phyloP scores from a whole-genome alignment of 306 rosid genomes.

The Castanea mollissima region DNA sequence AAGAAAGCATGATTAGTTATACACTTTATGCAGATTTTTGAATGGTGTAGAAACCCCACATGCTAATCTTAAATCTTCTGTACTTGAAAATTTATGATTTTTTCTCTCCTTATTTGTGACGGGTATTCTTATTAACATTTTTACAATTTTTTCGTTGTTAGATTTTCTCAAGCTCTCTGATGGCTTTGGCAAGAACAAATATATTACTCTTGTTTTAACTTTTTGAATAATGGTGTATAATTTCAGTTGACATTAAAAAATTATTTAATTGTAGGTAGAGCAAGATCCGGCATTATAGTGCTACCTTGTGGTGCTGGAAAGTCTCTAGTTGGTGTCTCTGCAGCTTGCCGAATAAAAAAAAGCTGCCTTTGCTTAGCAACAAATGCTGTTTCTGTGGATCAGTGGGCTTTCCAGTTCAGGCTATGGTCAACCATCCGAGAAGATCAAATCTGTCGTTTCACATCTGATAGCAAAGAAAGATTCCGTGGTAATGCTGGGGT shows the following conservation, averaged over 20 bases:
- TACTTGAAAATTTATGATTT: background rate
- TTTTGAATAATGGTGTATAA: constrained; percentile 5
- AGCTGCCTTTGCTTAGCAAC: constrained; percentile 98
- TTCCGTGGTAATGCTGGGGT: constrained; percentile 95
- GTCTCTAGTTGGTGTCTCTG: constrained; percentile 98
- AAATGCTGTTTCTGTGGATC: constrained; percentile 97
- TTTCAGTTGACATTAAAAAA: constrained; percentile 12
- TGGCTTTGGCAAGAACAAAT: background rate
- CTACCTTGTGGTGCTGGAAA: constrained; percentile 98
- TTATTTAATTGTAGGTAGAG: constrained; percentile 65
- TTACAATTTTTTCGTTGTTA: background rate
- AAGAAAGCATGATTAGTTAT: background rate
- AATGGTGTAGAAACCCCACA: background rate
- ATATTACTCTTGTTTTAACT: background rate
- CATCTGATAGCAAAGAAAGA: constrained; percentile 95
- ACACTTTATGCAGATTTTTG: background rate
- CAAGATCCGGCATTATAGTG: constrained; percentile 97
- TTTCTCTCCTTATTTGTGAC: background rate
- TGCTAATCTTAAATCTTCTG: background rate
- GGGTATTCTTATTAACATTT: background rate
- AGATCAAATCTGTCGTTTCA: constrained; percentile 93
- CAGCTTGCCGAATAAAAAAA: constrained; percentile 86
- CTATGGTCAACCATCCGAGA: constrained; percentile 96
- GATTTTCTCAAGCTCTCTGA: background rate
- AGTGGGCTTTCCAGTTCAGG: constrained; percentile 98